Base-by-base conservation (phyloP, 108 stramenopile species). In the Nitzschia putrida region DNA sequence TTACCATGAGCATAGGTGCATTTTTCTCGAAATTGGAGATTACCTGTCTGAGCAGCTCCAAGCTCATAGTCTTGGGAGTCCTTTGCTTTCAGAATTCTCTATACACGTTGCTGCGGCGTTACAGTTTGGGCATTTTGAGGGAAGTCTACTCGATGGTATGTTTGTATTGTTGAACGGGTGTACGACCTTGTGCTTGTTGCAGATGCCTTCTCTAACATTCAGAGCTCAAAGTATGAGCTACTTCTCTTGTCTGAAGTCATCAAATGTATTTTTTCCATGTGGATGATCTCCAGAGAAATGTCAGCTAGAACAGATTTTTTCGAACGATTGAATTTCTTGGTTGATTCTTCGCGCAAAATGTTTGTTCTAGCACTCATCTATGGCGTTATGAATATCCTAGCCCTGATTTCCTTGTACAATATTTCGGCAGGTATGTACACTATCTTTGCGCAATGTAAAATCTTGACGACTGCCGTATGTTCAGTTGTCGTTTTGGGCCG, bases 381-480 rank as follows among this genome's bases (percentile, higher is more conserved):
- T 66, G 93, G 90, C 8, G 73, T 82, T 49, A 96, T 96, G 97
- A 97, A 97, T 63, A 89, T 95, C 47, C 74, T 97, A 14, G 90
- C 88, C 47, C 94, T 93, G 72, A 80, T 96, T 24, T 81, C 94
- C 0, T 57, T 97, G 9, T 74, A 88, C 13, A 93, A 93, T 53
- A 92, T 97, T 61, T 89, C 86, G 10, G 97, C 97, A 20, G 91
- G 91, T 8, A 88, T 90, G 64, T 97, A 95, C 59, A 95, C 93
- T 26, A 79, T 92, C 40, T 92, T 85, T 69, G 89, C 91, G 2
- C 95, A 97, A 56, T 86, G 91, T 71, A 97, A 97, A 64, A 94
- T 97, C 47, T 77, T 97, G 72, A 90, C 94, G 21, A 97, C 97
- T 2, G 97, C 95, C 16, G 69, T 77, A 8, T 95, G 85, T 77